These are phyloP conservation scores for Malassezia brasiliensis DNA, from an alignment of 1,284 basidiomycete species.

Conservation along the genomic window DNA sequence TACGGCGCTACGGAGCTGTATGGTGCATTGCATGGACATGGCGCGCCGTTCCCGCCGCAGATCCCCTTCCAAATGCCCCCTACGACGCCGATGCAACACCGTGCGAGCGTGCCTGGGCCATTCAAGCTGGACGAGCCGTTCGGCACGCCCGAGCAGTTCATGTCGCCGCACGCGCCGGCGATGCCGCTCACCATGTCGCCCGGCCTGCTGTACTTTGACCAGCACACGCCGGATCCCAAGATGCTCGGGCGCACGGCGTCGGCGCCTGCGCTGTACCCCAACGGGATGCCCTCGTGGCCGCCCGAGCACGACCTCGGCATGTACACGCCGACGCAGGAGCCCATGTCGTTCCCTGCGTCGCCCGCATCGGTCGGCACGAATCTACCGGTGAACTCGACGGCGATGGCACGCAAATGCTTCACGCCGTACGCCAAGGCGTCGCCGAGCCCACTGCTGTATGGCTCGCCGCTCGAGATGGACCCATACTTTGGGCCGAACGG, in stretches of 20 bases:
- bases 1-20: conserved; percentile 5
- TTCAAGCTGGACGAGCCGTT: conserved; percentile 2
- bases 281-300: conserved; percentile 1
- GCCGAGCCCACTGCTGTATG: not conserved
- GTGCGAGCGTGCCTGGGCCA: not conserved
- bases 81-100: not conserved
- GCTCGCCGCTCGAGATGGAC: conserved; percentile 6
- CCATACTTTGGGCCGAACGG: conserved; percentile 11
- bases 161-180: not conserved
- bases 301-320: not conserved
- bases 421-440: conserved; percentile 14
- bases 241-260: conserved; percentile 26
- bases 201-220: conserved; percentile 20
- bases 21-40: not conserved
- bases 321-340: conserved; percentile 2
- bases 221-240: conserved; percentile 18
- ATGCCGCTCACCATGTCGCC: not conserved
- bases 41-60: not conserved
- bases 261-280: conserved; percentile 20
- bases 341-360: conserved; percentile 24
- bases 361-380: conserved; percentile 16
- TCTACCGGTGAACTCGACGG: conserved; percentile 9
- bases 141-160: not conserved
- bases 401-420: conserved; percentile 16
- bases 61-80: not conserved